Percentiles rank a stretch among this genome's conserved stretches.
Conservation (phyloP, 2,329 filamentous ascomycete species). For the Aspergillus sojae region DNA sequence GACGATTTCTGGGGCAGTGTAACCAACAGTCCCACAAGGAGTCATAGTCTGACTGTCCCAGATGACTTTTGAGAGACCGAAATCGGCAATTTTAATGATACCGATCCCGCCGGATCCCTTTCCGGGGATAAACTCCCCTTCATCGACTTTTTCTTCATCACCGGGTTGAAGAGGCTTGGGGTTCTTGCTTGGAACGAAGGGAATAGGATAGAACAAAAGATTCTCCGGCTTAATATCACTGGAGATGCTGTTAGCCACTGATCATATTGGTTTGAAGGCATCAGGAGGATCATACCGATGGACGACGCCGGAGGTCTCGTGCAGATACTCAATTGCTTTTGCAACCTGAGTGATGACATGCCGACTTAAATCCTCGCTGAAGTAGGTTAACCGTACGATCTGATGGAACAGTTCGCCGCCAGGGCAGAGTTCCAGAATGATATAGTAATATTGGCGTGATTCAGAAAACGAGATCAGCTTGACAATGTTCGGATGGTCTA, state of each 20-base stretch:
- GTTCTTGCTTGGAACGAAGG: slow-evolving; percentile 75
- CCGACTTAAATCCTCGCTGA: slow-evolving; percentile 91
- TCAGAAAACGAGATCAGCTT: slow-evolving; percentile 93
- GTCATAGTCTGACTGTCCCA: slow-evolving; percentile 99
- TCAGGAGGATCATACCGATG: slow-evolving; percentile 71
- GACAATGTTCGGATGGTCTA: slow-evolving; percentile 95
- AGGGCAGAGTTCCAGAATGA: slow-evolving; percentile 90
- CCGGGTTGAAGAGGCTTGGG: slow-evolving; percentile 82
- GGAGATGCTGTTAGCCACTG: background rate
- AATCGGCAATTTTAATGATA: slow-evolving; percentile 95
- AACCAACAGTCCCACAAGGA: slow-evolving; percentile 96
- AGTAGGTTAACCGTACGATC: slow-evolving; percentile 96
- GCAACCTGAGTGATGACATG: slow-evolving; percentile 96
- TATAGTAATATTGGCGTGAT: slow-evolving; percentile 94
- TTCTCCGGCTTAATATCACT: slow-evolving; percentile 90
- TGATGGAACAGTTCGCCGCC: slow-evolving; percentile 98
- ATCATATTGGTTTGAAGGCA: background rate
- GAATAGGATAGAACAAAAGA: slow-evolving; percentile 85
- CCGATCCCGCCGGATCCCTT: slow-evolving; percentile 88
- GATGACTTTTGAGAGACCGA: slow-evolving; percentile 94
- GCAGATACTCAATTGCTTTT: slow-evolving; percentile 89
- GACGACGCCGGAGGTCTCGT: slow-evolving; percentile 92
- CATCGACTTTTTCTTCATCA: slow-evolving; percentile 95
- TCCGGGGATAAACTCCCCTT: slow-evolving; percentile 86
- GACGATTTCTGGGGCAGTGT: slow-evolving; percentile 97